phyloP scores from a whole-genome alignment of 495 filamentous ascomycete genomes.

The Neurospora discreta region DNA sequence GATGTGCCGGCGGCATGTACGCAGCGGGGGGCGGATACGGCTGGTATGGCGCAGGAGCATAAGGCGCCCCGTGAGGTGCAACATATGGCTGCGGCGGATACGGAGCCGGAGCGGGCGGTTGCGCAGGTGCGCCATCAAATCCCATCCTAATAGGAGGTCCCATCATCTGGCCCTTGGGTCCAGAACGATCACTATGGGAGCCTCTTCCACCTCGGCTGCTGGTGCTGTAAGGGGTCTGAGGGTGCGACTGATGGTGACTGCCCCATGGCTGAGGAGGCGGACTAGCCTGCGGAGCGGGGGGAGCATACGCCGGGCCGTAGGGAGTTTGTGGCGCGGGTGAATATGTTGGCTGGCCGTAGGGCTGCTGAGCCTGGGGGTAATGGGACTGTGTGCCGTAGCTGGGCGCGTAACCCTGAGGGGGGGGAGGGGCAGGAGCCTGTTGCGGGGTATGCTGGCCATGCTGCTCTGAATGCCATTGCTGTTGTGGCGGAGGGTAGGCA shows the following conservation, averaged over 20 bases:
- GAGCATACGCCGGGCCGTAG: conserved; percentile 25
- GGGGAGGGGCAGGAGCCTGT: conserved; percentile 21
- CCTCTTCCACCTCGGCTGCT: conserved; percentile 43
- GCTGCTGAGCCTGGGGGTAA: conserved; percentile 11
- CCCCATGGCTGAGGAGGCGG: conserved; percentile 27
- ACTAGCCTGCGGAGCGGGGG: conserved; percentile 20
- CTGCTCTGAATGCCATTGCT: conserved; percentile 16
- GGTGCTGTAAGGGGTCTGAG: conserved; percentile 33
- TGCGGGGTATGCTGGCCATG: conserved; percentile 15
- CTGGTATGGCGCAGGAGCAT: conserved; percentile 21
- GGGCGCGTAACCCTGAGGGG: conserved; percentile 38
- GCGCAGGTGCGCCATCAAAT: conserved; percentile 34
- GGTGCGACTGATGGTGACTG: conserved; percentile 28
- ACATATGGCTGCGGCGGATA: conserved; percentile 14
- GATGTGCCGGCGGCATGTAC: conserved; percentile 4
- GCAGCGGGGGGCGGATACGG: not conserved
- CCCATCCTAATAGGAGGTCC: conserved; percentile 49
- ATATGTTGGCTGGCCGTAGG: conserved; percentile 18
- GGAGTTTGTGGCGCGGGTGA: conserved; percentile 14
- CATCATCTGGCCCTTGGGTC: conserved; percentile 41
- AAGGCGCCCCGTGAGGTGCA: conserved; percentile 17
- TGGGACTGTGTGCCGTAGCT: conserved; percentile 43
- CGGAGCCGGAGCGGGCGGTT: conserved; percentile 22
- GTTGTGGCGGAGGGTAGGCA: not conserved
- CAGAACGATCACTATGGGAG: conserved; percentile 37